These are phyloP conservation scores for Parmelia sp. DNA, from an alignment of 495 filamentous ascomycete genomes.

Conservation along the genomic window DNA sequence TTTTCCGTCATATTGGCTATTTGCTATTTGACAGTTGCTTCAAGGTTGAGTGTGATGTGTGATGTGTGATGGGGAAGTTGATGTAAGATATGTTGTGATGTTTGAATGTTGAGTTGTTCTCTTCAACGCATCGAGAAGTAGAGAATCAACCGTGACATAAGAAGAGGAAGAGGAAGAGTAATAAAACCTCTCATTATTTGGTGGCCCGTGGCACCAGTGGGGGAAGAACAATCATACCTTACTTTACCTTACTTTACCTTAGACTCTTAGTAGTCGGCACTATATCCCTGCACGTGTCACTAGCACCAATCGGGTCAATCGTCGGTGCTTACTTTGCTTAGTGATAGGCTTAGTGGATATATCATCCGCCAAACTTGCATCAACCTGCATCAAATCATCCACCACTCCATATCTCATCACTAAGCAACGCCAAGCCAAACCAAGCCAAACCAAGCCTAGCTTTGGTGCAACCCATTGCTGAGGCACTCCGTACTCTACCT, in stretches of 20 bases:
- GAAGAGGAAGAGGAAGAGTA: constrained; percentile 26
- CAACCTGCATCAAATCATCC: too few relatives aligned
- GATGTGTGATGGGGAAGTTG: too few relatives aligned
- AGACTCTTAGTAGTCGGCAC: too few relatives aligned
- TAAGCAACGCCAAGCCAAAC: neutral
- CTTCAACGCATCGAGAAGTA: constrained; percentile 29
- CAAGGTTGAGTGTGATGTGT: constrained; percentile 13
- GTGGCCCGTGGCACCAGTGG: neutral
- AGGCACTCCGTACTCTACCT: too few relatives aligned
- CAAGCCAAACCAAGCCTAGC: neutral
- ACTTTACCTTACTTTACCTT: too few relatives aligned
- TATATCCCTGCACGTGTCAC: neutral
- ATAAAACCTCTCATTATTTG: constrained; percentile 1
- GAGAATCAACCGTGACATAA: constrained; percentile 32
- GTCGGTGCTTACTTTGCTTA: too few relatives aligned
- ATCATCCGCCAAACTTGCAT: neutral
- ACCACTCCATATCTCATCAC: too few relatives aligned
- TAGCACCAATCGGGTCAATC: neutral
- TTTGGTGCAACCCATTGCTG: neutral
- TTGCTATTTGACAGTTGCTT: constrained; percentile 3
- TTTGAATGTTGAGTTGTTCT: constrained; percentile 11
- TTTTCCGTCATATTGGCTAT: constrained; percentile 42
- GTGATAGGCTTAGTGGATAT: neutral
- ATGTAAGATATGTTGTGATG: too few relatives aligned
- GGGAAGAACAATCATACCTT: neutral